Conservation (phyloP, 345 rosid species). For the Syzygium grande region DNA sequence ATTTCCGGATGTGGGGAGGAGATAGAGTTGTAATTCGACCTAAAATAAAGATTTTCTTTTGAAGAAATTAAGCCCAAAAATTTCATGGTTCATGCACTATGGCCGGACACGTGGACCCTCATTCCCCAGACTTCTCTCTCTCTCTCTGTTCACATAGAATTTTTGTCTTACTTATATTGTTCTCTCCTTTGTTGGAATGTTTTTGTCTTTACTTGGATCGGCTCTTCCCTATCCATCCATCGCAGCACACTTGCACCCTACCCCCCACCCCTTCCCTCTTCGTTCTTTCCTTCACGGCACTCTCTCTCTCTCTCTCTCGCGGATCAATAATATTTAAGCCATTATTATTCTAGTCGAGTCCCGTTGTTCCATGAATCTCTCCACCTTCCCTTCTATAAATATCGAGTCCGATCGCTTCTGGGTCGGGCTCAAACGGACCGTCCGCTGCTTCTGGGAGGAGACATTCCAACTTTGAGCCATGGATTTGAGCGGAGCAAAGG, state of each 20-base stretch:
- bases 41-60: not conserved
- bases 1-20: too few relatives aligned
- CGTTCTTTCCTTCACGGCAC: not conserved
- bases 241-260: not conserved
- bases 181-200: not conserved
- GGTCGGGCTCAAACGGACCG: not conserved
- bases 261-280: not conserved
- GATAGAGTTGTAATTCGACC: not conserved
- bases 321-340: not conserved
- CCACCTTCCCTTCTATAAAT: not conserved
- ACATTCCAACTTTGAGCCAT: not conserved
- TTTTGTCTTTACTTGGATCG: not conserved
- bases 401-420: not conserved
- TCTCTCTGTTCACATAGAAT: not conserved
- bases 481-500: not conserved
- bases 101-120: not conserved
- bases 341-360: not conserved
- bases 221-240: not conserved
- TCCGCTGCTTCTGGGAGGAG: not conserved
- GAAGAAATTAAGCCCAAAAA: not conserved
- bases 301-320: not conserved
- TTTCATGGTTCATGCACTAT: not conserved
- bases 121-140: not conserved
- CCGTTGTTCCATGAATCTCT: not conserved
- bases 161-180: not conserved